Conservation (phyloP, 805 yeast species). For the Teunomyces cretensis region DNA sequence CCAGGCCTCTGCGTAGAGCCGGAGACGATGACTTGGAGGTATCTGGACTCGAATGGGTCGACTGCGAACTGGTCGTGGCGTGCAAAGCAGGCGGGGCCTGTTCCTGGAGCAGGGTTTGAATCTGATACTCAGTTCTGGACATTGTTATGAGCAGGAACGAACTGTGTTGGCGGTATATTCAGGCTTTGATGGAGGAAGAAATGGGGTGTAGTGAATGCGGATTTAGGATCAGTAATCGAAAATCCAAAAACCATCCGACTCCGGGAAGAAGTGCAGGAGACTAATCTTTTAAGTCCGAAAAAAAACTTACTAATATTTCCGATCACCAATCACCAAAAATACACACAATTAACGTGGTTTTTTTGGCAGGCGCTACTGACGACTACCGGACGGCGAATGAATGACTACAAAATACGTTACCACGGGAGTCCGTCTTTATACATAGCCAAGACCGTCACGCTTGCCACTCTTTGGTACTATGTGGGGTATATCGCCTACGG, state of each 20-base stretch:
- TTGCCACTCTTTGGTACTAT: no score
- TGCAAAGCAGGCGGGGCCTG: background rate
- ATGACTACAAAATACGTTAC: no score
- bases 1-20: background rate
- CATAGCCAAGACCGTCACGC: no score
- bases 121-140: background rate
- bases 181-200: background rate
- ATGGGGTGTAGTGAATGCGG: background rate
- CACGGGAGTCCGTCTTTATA: no score
- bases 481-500: no score
- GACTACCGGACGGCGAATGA: no score
- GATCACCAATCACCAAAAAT: background rate
- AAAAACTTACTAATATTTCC: background rate
- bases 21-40: background rate
- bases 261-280: background rate
- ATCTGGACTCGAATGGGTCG: background rate
- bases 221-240: background rate
- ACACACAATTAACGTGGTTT: background rate
- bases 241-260: background rate
- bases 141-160: background rate
- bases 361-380: no score
- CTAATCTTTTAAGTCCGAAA: slow-evolving; percentile 2
- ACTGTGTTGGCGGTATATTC: background rate
- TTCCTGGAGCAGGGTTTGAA: background rate
- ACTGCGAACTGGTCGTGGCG: background rate